A percentile compares a stretch with the other conserved stretches of the same genome.
phyloP scores from a whole-genome alignment of 352 stramenopile species.

The Globisporangium nunn region DNA sequence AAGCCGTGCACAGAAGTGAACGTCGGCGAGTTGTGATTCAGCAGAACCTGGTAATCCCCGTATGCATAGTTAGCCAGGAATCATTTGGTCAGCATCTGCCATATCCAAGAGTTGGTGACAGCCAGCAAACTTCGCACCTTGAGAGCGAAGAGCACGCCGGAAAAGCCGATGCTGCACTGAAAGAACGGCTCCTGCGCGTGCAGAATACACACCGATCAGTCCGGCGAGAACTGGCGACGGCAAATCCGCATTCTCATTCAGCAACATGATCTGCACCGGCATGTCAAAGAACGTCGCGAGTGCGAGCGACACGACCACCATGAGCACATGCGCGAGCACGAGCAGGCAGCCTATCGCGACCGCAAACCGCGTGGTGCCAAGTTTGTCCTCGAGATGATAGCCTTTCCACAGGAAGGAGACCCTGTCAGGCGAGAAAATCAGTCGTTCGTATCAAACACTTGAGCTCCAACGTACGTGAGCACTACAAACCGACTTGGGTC shows the following conservation, averaged over 20 bases:
- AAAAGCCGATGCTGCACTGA: conserved; percentile 77
- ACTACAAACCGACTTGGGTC: no score
- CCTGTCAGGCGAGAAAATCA: conserved; percentile 16
- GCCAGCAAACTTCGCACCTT: conserved; percentile 31
- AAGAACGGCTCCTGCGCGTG: conserved; percentile 21
- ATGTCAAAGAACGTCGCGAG: conserved; percentile 25
- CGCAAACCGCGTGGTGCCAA: conserved; percentile 46
- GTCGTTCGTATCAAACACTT: background rate
- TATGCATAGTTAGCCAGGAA: no score
- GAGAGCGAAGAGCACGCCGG: conserved; percentile 66
- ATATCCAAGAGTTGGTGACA: conserved; percentile 1
- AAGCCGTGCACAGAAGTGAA: conserved; percentile 65
- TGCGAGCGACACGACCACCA: conserved; percentile 33
- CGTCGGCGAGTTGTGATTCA: conserved; percentile 67
- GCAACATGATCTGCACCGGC: background rate
- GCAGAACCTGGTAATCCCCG: conserved; percentile 46
- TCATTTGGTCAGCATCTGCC: background rate
- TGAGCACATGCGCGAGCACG: conserved; percentile 49
- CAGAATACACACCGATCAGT: background rate
- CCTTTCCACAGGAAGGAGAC: conserved; percentile 82
- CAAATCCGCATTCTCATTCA: background rate
- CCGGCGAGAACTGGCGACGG: background rate
- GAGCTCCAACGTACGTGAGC: no score
- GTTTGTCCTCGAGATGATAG: conserved; percentile 57
- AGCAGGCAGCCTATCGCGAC: conserved; percentile 47